phyloP scores from a whole-genome alignment of 345 rosid genomes.

The Acer campestre region DNA sequence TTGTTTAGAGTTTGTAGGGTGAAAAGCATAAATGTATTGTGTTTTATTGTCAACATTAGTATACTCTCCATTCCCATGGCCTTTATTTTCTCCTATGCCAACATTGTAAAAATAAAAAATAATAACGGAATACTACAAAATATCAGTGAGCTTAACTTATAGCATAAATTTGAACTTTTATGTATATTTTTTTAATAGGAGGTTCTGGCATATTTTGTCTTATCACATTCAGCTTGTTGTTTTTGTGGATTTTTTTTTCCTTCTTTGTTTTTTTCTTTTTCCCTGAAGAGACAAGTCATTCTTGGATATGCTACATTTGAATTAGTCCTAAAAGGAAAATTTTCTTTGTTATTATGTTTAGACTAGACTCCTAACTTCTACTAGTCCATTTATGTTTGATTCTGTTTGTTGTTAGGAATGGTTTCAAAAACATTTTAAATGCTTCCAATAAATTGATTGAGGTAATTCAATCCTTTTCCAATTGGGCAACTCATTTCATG shows the following conservation, averaged over 20 bases:
- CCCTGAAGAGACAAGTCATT: neutral
- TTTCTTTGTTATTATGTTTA: neutral
- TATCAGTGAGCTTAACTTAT: neutral
- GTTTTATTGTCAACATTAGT: neutral
- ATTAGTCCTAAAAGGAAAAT: neutral
- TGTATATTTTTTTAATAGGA: neutral
- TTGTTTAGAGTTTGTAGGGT: neutral
- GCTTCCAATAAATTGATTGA: neutral
- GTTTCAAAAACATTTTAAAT: neutral
- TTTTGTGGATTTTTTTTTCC: neutral
- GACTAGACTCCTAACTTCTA: neutral
- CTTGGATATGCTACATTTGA: neutral
- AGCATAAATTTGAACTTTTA: neutral
- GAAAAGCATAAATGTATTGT: neutral
- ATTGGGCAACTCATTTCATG: neutral
- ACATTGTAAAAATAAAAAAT: neutral
- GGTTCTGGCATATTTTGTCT: neutral
- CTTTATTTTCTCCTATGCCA: neutral
- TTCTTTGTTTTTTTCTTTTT: neutral
- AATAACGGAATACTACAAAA: neutral
- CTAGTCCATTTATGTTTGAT: neutral
- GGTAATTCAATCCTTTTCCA: neutral
- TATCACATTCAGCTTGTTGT: neutral
- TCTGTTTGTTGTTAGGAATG: constrained; percentile 1
- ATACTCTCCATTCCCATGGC: neutral